These are phyloP conservation scores for Medicago truncatula DNA, from an alignment of 306 rosid species.

Conservation along the genomic window DNA sequence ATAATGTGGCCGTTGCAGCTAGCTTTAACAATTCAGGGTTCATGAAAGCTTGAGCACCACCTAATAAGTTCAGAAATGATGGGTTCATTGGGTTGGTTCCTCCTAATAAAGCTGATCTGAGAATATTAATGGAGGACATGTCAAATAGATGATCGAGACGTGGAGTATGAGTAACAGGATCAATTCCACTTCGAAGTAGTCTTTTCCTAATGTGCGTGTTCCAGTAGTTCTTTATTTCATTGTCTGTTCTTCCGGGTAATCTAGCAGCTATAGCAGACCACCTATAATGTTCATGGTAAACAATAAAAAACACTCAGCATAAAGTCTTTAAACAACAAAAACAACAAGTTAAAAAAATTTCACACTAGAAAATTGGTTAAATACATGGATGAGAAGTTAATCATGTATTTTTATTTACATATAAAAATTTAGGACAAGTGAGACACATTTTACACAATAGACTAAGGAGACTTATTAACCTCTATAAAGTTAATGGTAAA, in stretches of 20 bases:
- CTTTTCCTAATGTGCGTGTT: constrained; percentile 88
- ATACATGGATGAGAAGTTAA: too few species aligned
- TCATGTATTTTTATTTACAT: too few species aligned
- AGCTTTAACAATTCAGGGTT: constrained; percentile 71
- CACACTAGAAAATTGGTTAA: too few species aligned
- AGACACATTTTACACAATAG: too few species aligned
- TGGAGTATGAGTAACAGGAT: constrained; percentile 90
- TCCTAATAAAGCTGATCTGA: constrained; percentile 53
- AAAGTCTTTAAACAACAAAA: background rate
- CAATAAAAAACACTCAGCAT: background rate
- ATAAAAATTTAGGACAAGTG: too few species aligned
- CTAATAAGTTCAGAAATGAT: constrained; percentile 63
- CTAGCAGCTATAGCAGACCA: constrained; percentile 94
- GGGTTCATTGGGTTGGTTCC: constrained; percentile 46
- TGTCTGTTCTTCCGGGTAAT: constrained; percentile 92
- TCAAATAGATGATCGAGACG: constrained; percentile 87
- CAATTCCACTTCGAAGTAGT: constrained; percentile 79
- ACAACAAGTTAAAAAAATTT: background rate
- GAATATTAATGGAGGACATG: constrained; percentile 56
- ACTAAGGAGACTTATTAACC: background rate
- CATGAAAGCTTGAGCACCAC: constrained; percentile 61
- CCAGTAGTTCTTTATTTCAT: constrained; percentile 95
- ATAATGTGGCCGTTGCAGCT: constrained; percentile 53
- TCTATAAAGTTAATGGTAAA: background rate
- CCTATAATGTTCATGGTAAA: constrained; percentile 42